Percentiles rank a stretch among this genome's conserved stretches.
Evolutionary conservation across 2,329 filamentous ascomycete genomes (phyloP).

Genomic region (Sordariomycetes sp.): DNA sequence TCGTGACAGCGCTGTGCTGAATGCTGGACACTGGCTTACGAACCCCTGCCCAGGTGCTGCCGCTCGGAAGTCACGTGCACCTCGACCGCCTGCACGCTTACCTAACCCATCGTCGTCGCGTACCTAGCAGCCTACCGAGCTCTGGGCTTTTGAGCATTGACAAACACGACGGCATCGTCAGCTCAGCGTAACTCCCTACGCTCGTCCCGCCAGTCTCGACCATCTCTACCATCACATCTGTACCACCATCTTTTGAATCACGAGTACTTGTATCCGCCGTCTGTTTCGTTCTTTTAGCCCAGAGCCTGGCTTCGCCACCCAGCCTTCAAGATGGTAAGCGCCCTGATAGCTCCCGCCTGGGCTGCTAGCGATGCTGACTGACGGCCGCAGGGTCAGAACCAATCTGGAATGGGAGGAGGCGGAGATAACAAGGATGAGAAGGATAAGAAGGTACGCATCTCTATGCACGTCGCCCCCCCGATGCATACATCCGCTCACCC

Average conservation of each 20-base stretch:
- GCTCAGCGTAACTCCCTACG: neutral
- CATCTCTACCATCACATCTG: neutral
- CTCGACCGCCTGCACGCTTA: neutral
- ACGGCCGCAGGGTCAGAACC: slow-evolving; percentile 55
- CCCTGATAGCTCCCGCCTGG: neutral
- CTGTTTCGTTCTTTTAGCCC: slow-evolving; percentile 11
- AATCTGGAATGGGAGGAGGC: slow-evolving; percentile 69
- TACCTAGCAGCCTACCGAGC: slow-evolving; percentile 4
- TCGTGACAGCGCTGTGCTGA: too few relatives aligned
- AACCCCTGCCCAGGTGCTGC: neutral
- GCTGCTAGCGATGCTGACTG: neutral
- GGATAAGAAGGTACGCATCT: slow-evolving; percentile 71
- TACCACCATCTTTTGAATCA: neutral
- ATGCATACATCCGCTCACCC: neutral
- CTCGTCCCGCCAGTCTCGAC: neutral
- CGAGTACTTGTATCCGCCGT: slow-evolving; percentile 8
- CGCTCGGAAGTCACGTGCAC: neutral
- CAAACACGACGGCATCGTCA: slow-evolving; percentile 2
- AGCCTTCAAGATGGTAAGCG: slow-evolving; percentile 21
- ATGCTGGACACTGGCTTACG: too few relatives aligned
- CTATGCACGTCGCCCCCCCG: neutral
- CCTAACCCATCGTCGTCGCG: slow-evolving; percentile 1
- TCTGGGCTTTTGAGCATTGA: neutral
- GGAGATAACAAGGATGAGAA: slow-evolving; percentile 72
- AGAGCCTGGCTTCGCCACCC: neutral